Conservation (phyloP, 1,284 basidiomycete species). For the Abortiporus biennis region DNA sequence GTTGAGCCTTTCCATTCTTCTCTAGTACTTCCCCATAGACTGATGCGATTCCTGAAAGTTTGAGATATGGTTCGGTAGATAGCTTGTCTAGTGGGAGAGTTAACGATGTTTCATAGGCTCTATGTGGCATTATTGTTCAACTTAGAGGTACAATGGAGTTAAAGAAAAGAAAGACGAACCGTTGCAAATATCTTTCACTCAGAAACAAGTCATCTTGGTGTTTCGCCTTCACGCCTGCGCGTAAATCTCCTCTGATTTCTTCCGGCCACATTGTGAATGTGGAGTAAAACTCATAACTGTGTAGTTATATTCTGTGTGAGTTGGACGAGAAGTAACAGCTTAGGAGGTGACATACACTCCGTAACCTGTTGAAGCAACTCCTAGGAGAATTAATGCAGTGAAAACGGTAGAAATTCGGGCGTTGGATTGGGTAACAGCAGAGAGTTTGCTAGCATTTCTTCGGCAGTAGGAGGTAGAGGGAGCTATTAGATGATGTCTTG, state of each 20-base stretch:
- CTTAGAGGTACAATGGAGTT: not conserved
- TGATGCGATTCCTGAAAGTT: slow-evolving; percentile 66
- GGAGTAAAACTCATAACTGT: slow-evolving; percentile 57
- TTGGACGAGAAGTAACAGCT: not conserved
- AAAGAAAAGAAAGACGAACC: slow-evolving; percentile 32
- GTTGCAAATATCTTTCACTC: slow-evolving; percentile 46
- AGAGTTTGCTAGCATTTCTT: too few relatives aligned
- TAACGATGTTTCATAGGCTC: slow-evolving; percentile 58
- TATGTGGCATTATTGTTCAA: slow-evolving; percentile 19
- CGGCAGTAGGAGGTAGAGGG: too few relatives aligned
- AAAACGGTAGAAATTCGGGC: slow-evolving; percentile 39
- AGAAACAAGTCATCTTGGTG: slow-evolving; percentile 51
- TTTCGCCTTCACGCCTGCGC: slow-evolving; percentile 59
- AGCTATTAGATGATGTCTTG: too few relatives aligned
- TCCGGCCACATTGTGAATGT: slow-evolving; percentile 61
- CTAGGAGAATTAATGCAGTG: slow-evolving; percentile 39
- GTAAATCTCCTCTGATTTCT: slow-evolving; percentile 56
- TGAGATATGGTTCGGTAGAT: slow-evolving; percentile 51
- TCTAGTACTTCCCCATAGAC: slow-evolving; percentile 59
- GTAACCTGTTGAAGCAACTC: slow-evolving; percentile 43
- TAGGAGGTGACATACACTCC: slow-evolving; percentile 41
- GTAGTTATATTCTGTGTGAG: not conserved
- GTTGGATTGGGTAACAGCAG: slow-evolving; percentile 9
- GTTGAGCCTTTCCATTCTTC: slow-evolving; percentile 32
- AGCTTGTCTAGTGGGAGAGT: slow-evolving; percentile 43